Conservation (phyloP, 805 yeast species). For the Candida argentea region DNA sequence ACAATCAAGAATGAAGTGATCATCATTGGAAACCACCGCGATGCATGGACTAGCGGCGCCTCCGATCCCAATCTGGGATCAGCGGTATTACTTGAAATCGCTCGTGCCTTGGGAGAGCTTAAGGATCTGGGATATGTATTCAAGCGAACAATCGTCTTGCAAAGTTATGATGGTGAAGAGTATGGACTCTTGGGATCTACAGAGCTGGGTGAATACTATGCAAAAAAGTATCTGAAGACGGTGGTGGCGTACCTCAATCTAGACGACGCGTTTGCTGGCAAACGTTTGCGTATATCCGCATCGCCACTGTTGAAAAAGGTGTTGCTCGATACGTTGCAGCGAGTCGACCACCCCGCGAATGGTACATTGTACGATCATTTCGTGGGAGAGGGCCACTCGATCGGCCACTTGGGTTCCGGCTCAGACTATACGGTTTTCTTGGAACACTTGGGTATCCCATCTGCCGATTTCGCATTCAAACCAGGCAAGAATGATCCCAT, state of each 20-base stretch:
- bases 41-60: conserved; percentile 41
- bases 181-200: conserved; percentile 48
- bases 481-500: conserved; percentile 35
- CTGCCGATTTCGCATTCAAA: conserved; percentile 38
- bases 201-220: conserved; percentile 43
- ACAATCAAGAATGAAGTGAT: conserved; percentile 28
- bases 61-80: conserved; percentile 39
- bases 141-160: conserved; percentile 28
- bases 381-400: conserved; percentile 20
- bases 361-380: conserved; percentile 42
- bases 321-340: conserved; percentile 34
- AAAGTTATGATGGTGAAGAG: conserved; percentile 36
- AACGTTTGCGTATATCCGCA: conserved; percentile 34
- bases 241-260: conserved; percentile 43
- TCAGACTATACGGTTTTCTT: conserved; percentile 54
- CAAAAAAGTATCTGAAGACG: conserved; percentile 26
- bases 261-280: conserved; percentile 46
- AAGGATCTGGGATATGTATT: conserved; percentile 27
- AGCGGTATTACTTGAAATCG: conserved; percentile 31
- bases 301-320: conserved; percentile 48
- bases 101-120: conserved; percentile 31
- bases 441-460: conserved; percentile 58
- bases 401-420: conserved; percentile 37
- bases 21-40: conserved; percentile 35
- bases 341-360: conserved; percentile 34